Conservation (phyloP, 495 filamentous ascomycete genomes). For the Aspergillus campestris region DNA sequence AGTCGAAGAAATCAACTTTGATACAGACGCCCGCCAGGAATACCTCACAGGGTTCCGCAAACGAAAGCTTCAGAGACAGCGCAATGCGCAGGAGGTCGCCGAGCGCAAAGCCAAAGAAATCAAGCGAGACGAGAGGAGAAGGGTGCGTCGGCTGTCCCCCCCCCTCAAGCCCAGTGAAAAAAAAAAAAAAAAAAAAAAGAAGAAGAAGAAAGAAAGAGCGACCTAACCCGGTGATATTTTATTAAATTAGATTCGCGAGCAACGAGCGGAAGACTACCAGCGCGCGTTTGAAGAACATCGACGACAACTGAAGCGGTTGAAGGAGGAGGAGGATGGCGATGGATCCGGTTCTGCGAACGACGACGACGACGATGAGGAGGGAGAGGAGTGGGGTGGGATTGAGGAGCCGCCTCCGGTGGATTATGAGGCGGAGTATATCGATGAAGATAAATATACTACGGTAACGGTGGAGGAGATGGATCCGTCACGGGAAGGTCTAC, state of each 20-base stretch:
- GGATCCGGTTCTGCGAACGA: constrained; percentile 24
- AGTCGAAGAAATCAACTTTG: constrained; percentile 77
- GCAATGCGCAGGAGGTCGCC: constrained; percentile 72
- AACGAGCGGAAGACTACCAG: constrained; percentile 69
- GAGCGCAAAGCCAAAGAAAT: constrained; percentile 64
- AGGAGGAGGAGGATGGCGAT: constrained; percentile 46
- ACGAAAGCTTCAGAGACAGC: constrained; percentile 75
- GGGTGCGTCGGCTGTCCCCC: constrained; percentile 39
- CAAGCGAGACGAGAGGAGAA: constrained; percentile 59
- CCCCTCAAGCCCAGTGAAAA: not conserved
- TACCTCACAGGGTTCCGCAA: constrained; percentile 96
- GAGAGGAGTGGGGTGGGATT: constrained; percentile 57
- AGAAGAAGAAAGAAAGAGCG: not conserved
- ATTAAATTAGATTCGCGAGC: constrained; percentile 59
- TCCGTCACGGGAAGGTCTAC: constrained; percentile 60
- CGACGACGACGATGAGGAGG: constrained; percentile 24
- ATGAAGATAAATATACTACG: constrained; percentile 90
- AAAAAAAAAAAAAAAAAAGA: constrained; percentile 1
- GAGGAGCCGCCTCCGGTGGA: constrained; percentile 53
- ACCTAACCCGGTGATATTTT: constrained; percentile 4
- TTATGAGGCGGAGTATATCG: constrained; percentile 88
- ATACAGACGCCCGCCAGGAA: constrained; percentile 63
- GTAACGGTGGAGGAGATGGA: constrained; percentile 91
- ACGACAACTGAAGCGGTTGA: constrained; percentile 44
- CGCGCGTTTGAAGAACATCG: constrained; percentile 68